Base-by-base conservation (phyloP, 2,329 filamentous ascomycete species). In the Phialemonium atrogriseum region DNA sequence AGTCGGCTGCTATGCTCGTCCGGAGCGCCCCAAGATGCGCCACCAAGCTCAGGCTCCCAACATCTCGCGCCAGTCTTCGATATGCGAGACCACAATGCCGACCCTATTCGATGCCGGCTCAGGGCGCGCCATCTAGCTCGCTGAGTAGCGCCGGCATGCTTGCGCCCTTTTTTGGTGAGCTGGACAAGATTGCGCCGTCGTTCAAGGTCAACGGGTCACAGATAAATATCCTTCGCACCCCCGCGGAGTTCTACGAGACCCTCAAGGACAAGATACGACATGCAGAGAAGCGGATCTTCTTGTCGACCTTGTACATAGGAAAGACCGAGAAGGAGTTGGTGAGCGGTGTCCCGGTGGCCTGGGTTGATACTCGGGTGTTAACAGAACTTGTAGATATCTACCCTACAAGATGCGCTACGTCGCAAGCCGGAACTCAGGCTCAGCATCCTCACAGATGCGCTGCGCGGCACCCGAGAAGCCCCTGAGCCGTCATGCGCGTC, bases 231-330 rank as follows among this genome's bases (percentile, higher is more conserved):
- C 58, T 98, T 10, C 72, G 78, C 45, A 81, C 82, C 3, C 91
- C 91, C 0, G 60, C 73, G n/a, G 84, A 89, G 32, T 98, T 98
- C 54, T 98, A 95, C 58, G 77, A 83, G 45, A 85, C 81, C 7
- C 64, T 98, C 37, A 95, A 95, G 82, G 61, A 72, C 41, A 94
- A 88, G 61, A 95, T 98, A 51, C 73, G 73, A 32, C 73, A 71
- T 40, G 91, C 91, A 8, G 76, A 85, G 55, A 69, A 63, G 32
- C 75, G 84, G 37, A 81, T 98, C 43, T 98, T 93, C 54, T 64
- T 98, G 30, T 94, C 88, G n/a, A 98, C 91, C 1, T 64, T 98
- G 32, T 98, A 98, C 54, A 91, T 98, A 52, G 91, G 91, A 41
- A 94, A 89, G 56, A 83, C 83, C 2, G 91, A 98, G 58, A 71